Evolutionary conservation across 2,329 filamentous ascomycete species (phyloP).

Genomic region (Ophiostoma tasmaniense): DNA sequence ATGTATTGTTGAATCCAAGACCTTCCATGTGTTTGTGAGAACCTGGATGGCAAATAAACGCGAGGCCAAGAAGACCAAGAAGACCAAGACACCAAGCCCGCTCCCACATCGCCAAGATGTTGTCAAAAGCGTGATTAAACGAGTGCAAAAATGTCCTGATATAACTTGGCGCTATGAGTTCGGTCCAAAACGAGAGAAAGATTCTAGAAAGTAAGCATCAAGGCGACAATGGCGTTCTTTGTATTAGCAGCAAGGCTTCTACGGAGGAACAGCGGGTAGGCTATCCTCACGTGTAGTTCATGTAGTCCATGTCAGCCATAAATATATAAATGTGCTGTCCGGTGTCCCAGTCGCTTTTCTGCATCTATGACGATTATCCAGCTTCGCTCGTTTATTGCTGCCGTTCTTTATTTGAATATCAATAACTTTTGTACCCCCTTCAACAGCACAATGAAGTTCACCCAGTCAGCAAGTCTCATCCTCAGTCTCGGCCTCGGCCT

Average conservation of each 20-base stretch:
- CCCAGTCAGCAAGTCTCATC: neutral
- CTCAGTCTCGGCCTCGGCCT: neutral
- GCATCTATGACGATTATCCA: neutral
- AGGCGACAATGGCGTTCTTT: neutral
- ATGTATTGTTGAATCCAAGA: neutral
- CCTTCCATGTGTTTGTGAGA: neutral
- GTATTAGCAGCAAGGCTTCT: neutral
- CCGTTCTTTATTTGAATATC: neutral
- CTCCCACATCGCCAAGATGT: neutral
- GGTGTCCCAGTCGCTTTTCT: neutral
- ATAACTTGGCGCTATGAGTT: neutral
- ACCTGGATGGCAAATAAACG: neutral
- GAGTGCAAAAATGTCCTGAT: neutral
- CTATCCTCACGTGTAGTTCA: neutral
- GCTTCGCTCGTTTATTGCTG: neutral
- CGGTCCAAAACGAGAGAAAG: neutral
- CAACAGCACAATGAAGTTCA: neutral
- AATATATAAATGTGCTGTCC: neutral
- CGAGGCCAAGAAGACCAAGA: neutral
- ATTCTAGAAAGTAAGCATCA: neutral
- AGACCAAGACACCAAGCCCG: neutral
- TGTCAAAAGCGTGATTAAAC: neutral
- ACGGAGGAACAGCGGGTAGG: neutral
- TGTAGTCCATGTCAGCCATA: neutral
- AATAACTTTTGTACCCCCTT: too few species aligned